Evolutionary conservation across 1,139 yeast species (phyloP), one percentile per base, ranked within the genome.

Genomic region (Ashbya aceris): DNA sequence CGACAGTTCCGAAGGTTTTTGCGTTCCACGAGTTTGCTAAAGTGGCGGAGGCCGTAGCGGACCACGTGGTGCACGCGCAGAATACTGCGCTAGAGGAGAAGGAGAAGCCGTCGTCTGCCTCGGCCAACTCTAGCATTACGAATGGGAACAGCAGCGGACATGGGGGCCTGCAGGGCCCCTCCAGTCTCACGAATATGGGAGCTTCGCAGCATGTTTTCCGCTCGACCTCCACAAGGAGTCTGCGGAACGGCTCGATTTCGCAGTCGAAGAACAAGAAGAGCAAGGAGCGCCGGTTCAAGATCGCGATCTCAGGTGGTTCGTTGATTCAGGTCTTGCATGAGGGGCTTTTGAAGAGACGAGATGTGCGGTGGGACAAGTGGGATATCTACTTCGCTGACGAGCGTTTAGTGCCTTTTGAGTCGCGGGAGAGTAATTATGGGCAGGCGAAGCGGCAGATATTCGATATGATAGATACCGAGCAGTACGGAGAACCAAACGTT

Each of bases 331-430:
- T 89, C 41, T 70, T 91, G 44, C 77, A 83, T 49, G 89, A 89
- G 63, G 97, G 96, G 10, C 70, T 91, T 48, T 66, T 89, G 45
- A 71, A 74, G 34, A 73, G 95, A 55, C 72, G 73, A 39, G 87
- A 79, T 50, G 79, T 91, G 33, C 80, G 79, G 52, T 91, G 97
- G 97, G 82, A 77, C 43, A 83, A 80, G 60, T 91, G 98, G 98
- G 96, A 91, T 59, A 77, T 91, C 45, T 91, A 85, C 64, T 89
- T 91, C 68, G 96, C 96, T 14, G 98, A 91, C 64, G 98, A 91
- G 68, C 77, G 98, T 62, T 70, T 91, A 49, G 98, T 91, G 38
- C 94, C 96, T 39, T 84, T 87, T 55, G 81, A 75, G 43, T 79
- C 84, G 36, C 74, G 76, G 3, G 94, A 87, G 58, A 83, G 95